Percentiles rank a stretch among this genome's conserved stretches.
phyloP scores from a whole-genome alignment of 306 rosid genomes.

The Herpetospermum pedunculosum region DNA sequence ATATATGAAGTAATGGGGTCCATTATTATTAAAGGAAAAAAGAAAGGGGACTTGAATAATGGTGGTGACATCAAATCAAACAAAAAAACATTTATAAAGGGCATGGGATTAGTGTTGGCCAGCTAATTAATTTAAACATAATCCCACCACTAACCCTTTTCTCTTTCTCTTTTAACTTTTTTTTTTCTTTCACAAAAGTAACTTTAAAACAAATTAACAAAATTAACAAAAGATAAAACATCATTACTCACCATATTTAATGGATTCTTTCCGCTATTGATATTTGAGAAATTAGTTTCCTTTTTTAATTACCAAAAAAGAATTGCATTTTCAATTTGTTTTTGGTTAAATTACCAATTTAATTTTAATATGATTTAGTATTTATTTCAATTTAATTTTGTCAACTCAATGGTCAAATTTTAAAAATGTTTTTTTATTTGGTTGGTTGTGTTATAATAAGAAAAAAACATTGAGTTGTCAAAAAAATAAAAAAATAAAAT shows the following conservation, averaged over 20 bases:
- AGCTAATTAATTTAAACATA: neutral
- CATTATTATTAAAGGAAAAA: constrained; percentile 1
- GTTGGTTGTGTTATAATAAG: too few relatives aligned
- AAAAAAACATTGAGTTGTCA: too few relatives aligned
- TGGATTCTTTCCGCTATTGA: neutral
- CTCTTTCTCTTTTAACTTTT: neutral
- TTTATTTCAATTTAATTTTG: neutral
- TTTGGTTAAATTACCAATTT: too few relatives aligned
- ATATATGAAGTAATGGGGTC: constrained; percentile 2
- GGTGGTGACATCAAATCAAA: constrained; percentile 11
- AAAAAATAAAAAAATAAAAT: too few relatives aligned
- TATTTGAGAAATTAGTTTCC: neutral
- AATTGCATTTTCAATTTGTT: too few relatives aligned
- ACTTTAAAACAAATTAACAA: neutral
- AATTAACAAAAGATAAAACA: neutral
- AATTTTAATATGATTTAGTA: neutral
- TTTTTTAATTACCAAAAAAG: too few relatives aligned
- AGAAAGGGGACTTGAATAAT: neutral
- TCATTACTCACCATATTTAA: neutral
- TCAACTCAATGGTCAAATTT: too few relatives aligned
- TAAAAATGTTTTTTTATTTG: too few relatives aligned
- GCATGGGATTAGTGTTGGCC: constrained; percentile 8
- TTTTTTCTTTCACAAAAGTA: neutral
- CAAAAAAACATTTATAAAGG: neutral
- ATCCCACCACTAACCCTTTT: neutral